A percentile compares a stretch with the other conserved stretches of the same genome.
Evolutionary conservation across 306 rosid species (phyloP).

Genomic region (Myrica gale): DNA sequence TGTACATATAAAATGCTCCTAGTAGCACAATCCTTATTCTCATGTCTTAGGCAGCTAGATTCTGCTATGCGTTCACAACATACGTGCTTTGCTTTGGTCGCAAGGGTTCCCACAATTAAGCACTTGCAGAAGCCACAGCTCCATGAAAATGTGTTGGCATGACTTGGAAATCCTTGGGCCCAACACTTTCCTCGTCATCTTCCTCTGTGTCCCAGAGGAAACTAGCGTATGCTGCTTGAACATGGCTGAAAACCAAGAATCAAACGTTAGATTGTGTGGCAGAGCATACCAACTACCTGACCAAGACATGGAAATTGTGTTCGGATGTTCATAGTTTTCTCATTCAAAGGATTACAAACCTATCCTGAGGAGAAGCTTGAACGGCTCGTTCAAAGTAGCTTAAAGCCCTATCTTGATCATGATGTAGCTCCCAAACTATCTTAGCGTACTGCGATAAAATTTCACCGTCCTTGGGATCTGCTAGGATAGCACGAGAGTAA

Average conservation of each 20-base stretch:
- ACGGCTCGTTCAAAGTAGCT: slow-evolving; percentile 68
- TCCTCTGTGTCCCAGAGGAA: slow-evolving; percentile 88
- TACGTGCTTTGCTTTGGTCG: neutral
- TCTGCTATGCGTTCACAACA: neutral
- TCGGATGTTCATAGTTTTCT: neutral
- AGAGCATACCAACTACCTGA: neutral
- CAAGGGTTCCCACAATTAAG: slow-evolving; percentile 11
- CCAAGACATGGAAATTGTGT: neutral
- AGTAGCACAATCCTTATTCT: neutral
- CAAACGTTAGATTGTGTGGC: slow-evolving; percentile 14
- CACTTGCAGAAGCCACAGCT: slow-evolving; percentile 53
- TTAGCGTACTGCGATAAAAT: slow-evolving; percentile 71
- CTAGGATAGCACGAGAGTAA: slow-evolving; percentile 76
- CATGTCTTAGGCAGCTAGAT: neutral
- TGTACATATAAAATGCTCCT: neutral
- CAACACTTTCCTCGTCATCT: slow-evolving; percentile 28
- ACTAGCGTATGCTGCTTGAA: slow-evolving; percentile 81
- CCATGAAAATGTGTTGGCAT: slow-evolving; percentile 32
- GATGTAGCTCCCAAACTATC: slow-evolving; percentile 73
- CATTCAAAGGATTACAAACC: slow-evolving; percentile 36
- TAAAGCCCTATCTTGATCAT: slow-evolving; percentile 62
- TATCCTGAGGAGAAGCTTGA: slow-evolving; percentile 77
- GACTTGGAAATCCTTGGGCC: slow-evolving; percentile 14
- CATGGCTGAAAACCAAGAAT: slow-evolving; percentile 55
- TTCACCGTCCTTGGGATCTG: slow-evolving; percentile 75